Evolutionary conservation across 2,329 filamentous ascomycete species (phyloP).

Genomic region (Epichloe scottii): DNA sequence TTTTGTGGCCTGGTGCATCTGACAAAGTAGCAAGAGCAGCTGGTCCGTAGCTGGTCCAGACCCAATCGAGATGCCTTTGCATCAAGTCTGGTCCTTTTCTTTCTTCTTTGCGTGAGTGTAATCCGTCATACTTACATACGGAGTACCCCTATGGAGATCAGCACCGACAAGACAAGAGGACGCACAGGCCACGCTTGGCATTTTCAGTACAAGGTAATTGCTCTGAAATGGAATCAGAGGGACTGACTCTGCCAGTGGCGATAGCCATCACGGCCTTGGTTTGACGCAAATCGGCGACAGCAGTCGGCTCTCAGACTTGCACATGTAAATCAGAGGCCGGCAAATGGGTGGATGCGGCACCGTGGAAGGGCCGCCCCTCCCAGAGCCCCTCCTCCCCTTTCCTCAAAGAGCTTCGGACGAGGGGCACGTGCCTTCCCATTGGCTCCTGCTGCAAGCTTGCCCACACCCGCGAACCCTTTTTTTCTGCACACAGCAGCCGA

Average conservation of each 20-base stretch:
- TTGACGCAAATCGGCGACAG: neutral
- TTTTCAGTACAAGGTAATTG: neutral
- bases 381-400: neutral
- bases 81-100: no score
- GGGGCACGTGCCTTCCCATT: slow-evolving; percentile 2
- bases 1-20: neutral
- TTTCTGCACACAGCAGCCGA: no score
- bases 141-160: no score
- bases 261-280: neutral
- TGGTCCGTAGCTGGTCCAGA: neutral
- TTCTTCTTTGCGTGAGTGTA: no score
- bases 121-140: no score
- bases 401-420: neutral
- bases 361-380: no score
- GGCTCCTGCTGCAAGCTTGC: neutral
- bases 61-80: neutral
- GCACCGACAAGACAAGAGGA: no score
- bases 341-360: no score
- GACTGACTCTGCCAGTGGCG: neutral
- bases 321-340: neutral
- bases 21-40: neutral
- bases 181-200: neutral
- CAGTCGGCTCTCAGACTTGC: neutral
- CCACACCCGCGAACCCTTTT: neutral
- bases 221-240: neutral